phyloP scores from a whole-genome alignment of 2,329 filamentous ascomycete species.

The Fusarium secorum region DNA sequence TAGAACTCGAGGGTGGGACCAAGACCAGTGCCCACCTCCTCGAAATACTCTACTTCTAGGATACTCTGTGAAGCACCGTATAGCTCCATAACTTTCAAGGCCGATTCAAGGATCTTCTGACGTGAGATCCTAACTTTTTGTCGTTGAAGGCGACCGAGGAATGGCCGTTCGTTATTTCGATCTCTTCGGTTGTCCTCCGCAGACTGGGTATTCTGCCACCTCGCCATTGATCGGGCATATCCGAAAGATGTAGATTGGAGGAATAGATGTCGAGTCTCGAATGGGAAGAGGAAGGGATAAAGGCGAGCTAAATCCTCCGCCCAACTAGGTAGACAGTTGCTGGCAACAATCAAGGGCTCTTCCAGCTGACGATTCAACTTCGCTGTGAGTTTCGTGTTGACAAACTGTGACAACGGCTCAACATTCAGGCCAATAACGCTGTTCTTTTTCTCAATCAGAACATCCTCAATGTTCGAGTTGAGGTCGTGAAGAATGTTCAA shows the following conservation, averaged over 20 bases:
- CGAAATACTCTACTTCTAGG: conserved; percentile 97
- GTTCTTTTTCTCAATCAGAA: conserved; percentile 77
- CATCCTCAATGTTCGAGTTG: conserved; percentile 92
- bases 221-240: conserved; percentile 94
- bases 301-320: conserved; percentile 92
- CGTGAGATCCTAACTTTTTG: conserved; percentile 98
- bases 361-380: conserved; percentile 97
- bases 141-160: conserved; percentile 87
- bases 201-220: conserved; percentile 93
- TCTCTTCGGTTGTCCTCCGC: conserved; percentile 83
- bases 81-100: conserved; percentile 97
- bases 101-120: conserved; percentile 93
- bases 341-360: conserved; percentile 95
- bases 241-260: conserved; percentile 98
- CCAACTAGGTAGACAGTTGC: conserved; percentile 95
- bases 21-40: conserved; percentile 95
- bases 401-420: conserved; percentile 91
- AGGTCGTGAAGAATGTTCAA: conserved; percentile 91
- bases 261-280: conserved; percentile 96
- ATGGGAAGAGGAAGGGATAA: conserved; percentile 97
- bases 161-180: conserved; percentile 87
- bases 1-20: conserved; percentile 98
- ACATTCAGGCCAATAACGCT: conserved; percentile 74
- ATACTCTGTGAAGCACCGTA: conserved; percentile 97
- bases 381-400: conserved; percentile 97